Percentiles rank a stretch among this genome's conserved stretches.
Conservation (phyloP, 345 rosid genomes). For the Salix caprea region DNA sequence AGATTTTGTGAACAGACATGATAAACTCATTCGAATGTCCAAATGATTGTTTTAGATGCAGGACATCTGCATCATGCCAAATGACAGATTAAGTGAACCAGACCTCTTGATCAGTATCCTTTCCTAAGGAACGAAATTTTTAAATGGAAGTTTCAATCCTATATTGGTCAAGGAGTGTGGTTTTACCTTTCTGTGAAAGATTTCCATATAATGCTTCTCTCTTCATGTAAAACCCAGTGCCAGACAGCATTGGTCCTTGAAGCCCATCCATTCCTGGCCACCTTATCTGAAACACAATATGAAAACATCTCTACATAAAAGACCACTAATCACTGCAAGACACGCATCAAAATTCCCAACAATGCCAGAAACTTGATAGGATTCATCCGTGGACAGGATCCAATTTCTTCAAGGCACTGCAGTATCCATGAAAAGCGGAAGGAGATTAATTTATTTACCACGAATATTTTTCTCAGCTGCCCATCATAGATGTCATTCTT, state of each 20-base stretch:
- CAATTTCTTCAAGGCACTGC: background rate
- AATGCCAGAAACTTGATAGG: background rate
- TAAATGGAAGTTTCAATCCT: background rate
- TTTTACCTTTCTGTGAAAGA: conserved; percentile 2
- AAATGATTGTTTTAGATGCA: conserved; percentile 7
- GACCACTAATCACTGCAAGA: background rate
- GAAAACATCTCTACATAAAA: background rate
- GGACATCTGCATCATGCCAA: conserved; percentile 3
- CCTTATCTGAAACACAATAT: background rate
- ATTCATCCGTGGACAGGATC: background rate
- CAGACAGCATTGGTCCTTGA: conserved; percentile 34
- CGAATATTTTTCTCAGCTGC: conserved; percentile 17
- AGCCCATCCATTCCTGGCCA: conserved; percentile 26
- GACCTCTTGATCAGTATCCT: background rate
- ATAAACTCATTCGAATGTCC: conserved; percentile 17
- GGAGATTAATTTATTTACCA: background rate
- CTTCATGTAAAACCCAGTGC: conserved; percentile 45
- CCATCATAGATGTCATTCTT: conserved; percentile 42
- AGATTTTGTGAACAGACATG: background rate
- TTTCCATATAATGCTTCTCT: conserved; percentile 24
- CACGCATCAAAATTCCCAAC: background rate
- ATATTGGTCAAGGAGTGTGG: background rate
- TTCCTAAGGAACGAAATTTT: too few species aligned
- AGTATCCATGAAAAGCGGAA: background rate
- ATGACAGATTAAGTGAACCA: background rate